These are phyloP conservation scores for Basidioascus undulatus DNA, from an alignment of 768 basidiomycete species.

Conservation along the genomic window DNA sequence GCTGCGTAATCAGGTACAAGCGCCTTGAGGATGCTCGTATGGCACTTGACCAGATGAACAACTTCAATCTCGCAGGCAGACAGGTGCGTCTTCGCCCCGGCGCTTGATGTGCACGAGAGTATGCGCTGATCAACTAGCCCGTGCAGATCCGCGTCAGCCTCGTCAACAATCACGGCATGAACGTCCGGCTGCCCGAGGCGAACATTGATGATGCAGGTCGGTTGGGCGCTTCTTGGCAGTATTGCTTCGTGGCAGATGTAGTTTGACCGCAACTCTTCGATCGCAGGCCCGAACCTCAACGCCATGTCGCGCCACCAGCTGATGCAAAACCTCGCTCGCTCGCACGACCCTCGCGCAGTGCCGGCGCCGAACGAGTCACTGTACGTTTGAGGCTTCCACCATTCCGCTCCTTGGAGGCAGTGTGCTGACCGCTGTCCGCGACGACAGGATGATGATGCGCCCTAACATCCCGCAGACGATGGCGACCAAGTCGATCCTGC, in stretches of 20 bases:
- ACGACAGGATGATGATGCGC: too few species aligned
- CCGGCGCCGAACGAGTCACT: too few species aligned
- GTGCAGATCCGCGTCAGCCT: constrained; percentile 8
- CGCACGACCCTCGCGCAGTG: constrained; percentile 3
- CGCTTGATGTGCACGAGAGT: too few species aligned
- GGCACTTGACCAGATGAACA: constrained; percentile 97
- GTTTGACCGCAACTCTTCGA: too few species aligned
- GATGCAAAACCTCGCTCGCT: constrained; percentile 99
- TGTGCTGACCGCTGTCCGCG: too few species aligned
- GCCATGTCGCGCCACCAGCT: constrained; percentile 94
- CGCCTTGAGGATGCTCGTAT: constrained; percentile 81
- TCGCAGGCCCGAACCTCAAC: constrained; percentile 80
- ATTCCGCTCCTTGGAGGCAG: too few species aligned
- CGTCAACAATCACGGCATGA: constrained; percentile 32
- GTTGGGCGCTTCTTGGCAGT: constrained; percentile 29
- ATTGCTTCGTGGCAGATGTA: too few species aligned
- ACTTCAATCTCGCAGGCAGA: constrained; percentile 87
- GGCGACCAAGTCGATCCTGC: constrained; percentile 66
- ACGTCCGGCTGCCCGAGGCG: constrained; percentile 66
- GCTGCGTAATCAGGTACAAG: constrained; percentile 38
- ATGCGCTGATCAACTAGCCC: too few species aligned
- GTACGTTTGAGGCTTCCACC: too few species aligned
- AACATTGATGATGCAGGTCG: too few species aligned
- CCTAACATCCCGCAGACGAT: constrained; percentile 65
- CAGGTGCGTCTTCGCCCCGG: constrained; percentile 38